Percentiles rank a stretch among this genome's conserved stretches.
phyloP scores from a whole-genome alignment of 306 rosid species.

The apple (Malus domestica) region ASM211411v1 NC_041794.1:35709501-35710000 shows the following conservation, averaged over 20 bases:
- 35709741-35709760: not conserved
- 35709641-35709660: slow-evolving; percentile 72
- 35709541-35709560: not conserved
- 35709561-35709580: not conserved
- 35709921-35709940: slow-evolving; percentile 55
- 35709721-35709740: not conserved
- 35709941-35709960: slow-evolving; percentile 44
- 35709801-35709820: slow-evolving; percentile 86
- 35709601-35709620: not conserved
- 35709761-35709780: slow-evolving; percentile 13
- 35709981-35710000: slow-evolving; percentile 68
- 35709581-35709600: not conserved
- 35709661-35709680: slow-evolving; percentile 73
- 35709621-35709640: slow-evolving; percentile 22
- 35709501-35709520: not conserved
- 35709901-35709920: slow-evolving; percentile 87
- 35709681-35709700: slow-evolving; percentile 90
- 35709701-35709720: slow-evolving; percentile 55
- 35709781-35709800: slow-evolving; percentile 45
- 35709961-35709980: slow-evolving; percentile 61
- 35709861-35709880: slow-evolving; percentile 68
- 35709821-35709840: slow-evolving; percentile 78
- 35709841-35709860: slow-evolving; percentile 58
- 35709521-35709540: not conserved
- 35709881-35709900: slow-evolving; percentile 72